Conservation (phyloP, 306 rosid genomes). For the Castanea mollissima region DNA sequence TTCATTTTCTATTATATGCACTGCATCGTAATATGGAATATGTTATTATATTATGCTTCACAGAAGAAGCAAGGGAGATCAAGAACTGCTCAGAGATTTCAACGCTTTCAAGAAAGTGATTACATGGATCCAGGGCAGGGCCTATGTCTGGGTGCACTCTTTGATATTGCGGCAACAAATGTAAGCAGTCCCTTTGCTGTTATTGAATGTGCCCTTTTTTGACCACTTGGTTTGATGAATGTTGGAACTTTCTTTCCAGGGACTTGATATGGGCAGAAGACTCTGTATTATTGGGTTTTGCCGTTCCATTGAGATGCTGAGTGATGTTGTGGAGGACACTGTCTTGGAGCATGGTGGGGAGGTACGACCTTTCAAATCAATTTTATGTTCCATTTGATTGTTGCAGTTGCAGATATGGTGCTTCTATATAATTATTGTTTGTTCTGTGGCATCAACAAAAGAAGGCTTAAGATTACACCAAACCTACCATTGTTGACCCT, state of each 20-base stretch:
- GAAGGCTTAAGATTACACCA: background rate
- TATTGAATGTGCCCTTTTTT: background rate
- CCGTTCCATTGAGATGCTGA: slow-evolving; percentile 95
- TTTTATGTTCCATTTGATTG: background rate
- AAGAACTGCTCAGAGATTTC: slow-evolving; percentile 52
- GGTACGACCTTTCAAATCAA: slow-evolving; percentile 41
- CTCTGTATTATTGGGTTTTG: slow-evolving; percentile 92
- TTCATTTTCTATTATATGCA: slow-evolving; percentile 13
- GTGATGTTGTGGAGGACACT: slow-evolving; percentile 94
- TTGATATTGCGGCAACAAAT: slow-evolving; percentile 96
- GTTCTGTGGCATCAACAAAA: background rate
- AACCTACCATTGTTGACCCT: background rate
- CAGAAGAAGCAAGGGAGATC: slow-evolving; percentile 76
- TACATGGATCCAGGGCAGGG: slow-evolving; percentile 93
- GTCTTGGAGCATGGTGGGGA: slow-evolving; percentile 96
- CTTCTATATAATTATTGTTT: background rate
- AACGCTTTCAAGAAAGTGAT: slow-evolving; percentile 77
- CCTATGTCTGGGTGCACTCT: slow-evolving; percentile 88
- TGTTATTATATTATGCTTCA: slow-evolving; percentile 26
- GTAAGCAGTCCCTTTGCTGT: slow-evolving; percentile 36
- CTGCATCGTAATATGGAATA: slow-evolving; percentile 15
- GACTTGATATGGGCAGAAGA: slow-evolving; percentile 89
- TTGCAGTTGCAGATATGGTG: background rate
- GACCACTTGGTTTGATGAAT: slow-evolving; percentile 8
- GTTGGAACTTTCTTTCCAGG: slow-evolving; percentile 43